Conservation (phyloP, 139 green algal genomes). For the Eudorina sp. region DNA sequence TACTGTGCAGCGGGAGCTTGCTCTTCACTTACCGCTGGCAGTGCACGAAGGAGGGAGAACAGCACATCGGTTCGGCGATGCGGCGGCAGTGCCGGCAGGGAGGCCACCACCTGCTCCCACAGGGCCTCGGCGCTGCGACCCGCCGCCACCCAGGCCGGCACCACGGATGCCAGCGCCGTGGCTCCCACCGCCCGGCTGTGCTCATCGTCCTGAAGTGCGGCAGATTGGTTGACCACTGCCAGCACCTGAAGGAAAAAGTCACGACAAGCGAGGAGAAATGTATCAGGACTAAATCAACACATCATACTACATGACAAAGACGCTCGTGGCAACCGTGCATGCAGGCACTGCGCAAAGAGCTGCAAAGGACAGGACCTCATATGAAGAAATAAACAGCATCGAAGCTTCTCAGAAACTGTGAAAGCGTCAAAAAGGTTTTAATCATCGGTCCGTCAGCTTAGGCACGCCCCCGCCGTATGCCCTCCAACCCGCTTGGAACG, state of each 20-base stretch:
- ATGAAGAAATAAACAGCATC: conserved; percentile 54
- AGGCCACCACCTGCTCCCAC: conserved; percentile 54
- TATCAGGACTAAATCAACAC: not conserved
- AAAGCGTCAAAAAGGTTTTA: conserved; percentile 63
- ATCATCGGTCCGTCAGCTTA: conserved; percentile 66
- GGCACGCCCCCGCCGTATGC: too few relatives aligned
- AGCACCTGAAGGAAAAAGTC: conserved; percentile 62
- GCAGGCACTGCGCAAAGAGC: too few relatives aligned
- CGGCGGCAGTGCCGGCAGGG: conserved; percentile 63
- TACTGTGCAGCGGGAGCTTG: too few relatives aligned
- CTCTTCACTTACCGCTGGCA: conserved; percentile 71
- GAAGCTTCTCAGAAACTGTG: conserved; percentile 72
- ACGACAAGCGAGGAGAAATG: too few relatives aligned
- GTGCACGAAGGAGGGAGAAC: conserved; percentile 57
- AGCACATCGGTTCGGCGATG: conserved; percentile 67
- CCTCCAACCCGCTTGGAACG: too few relatives aligned
- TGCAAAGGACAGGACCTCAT: conserved; percentile 59
- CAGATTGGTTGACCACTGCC: conserved; percentile 64
- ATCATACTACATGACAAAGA: too few relatives aligned
- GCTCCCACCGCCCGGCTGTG: conserved; percentile 63
- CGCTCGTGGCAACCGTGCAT: too few relatives aligned
- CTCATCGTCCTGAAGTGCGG: conserved; percentile 65
- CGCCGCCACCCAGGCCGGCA: conserved; percentile 69
- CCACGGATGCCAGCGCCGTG: conserved; percentile 61
- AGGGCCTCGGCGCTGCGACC: conserved; percentile 54